These are phyloP conservation scores for Suillus variegatus DNA, from an alignment of 768 basidiomycete species.

Conservation along the genomic window DNA sequence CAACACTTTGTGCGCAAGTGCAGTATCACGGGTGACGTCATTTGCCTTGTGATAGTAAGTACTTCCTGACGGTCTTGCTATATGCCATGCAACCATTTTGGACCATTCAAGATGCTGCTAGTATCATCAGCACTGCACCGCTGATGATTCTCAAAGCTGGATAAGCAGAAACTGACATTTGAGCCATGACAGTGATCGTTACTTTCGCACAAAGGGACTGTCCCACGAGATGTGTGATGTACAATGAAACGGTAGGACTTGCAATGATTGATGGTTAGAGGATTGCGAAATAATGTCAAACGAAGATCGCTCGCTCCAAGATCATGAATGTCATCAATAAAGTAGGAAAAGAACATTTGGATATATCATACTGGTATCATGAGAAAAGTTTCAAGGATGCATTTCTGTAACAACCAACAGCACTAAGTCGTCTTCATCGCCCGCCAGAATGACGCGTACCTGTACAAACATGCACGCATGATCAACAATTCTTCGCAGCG, in stretches of 20 bases:
- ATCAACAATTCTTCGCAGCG: not conserved
- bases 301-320: not conserved
- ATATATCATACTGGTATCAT: not conserved
- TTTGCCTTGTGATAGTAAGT: too few relatives aligned
- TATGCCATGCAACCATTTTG: too few relatives aligned
- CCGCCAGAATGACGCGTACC: conserved; percentile 36
- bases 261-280: not conserved
- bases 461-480: not conserved
- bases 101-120: too few relatives aligned
- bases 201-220: not conserved
- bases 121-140: not conserved
- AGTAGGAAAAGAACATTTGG: not conserved
- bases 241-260: not conserved
- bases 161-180: not conserved
- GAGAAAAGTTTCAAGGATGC: not conserved
- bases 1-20: too few relatives aligned
- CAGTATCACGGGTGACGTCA: not conserved
- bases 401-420: not conserved
- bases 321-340: not conserved
- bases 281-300: not conserved
- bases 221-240: not conserved
- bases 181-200: not conserved
- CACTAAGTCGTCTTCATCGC: conserved; percentile 19
- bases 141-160: not conserved
- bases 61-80: too few relatives aligned